Conservation (phyloP, 441 rosid species). For the Brassica hybrid region DNA sequence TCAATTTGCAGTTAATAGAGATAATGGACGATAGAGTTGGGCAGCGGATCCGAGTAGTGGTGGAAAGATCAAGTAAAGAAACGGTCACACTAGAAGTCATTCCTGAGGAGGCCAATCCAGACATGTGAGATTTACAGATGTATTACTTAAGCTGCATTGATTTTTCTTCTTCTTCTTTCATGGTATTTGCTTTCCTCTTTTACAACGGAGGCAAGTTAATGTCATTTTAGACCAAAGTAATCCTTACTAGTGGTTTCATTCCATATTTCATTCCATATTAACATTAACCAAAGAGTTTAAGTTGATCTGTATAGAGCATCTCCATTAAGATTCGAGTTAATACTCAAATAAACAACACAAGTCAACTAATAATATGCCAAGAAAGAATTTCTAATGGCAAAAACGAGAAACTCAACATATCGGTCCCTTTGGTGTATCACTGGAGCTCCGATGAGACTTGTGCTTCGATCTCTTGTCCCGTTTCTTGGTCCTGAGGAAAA, state of each 20-base stretch:
- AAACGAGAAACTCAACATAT: slow-evolving; percentile 21
- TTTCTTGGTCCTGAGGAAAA: slow-evolving; percentile 63
- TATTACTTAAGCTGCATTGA: not conserved
- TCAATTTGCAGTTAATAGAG: slow-evolving; percentile 58
- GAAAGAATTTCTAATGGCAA: not conserved
- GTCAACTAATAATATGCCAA: not conserved
- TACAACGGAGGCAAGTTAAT: not conserved
- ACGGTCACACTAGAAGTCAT: slow-evolving; percentile 52
- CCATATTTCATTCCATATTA: not conserved
- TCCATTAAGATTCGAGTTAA: not conserved
- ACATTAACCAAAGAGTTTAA: not conserved
- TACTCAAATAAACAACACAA: not conserved
- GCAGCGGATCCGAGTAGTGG: slow-evolving; percentile 55
- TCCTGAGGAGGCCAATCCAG: slow-evolving; percentile 84
- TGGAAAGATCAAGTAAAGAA: slow-evolving; percentile 60
- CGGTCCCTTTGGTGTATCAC: slow-evolving; percentile 42
- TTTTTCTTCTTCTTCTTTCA: not conserved
- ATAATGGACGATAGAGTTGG: slow-evolving; percentile 74
- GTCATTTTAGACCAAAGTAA: not conserved
- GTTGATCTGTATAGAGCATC: not conserved
- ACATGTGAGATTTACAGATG: slow-evolving; percentile 40
- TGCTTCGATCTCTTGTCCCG: slow-evolving; percentile 93
- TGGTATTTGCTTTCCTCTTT: not conserved
- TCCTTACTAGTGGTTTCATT: not conserved
- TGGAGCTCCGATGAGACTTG: slow-evolving; percentile 68